Base-by-base conservation (phyloP, 148 eudicot genomes). In the Camellia sinensis region DNA sequence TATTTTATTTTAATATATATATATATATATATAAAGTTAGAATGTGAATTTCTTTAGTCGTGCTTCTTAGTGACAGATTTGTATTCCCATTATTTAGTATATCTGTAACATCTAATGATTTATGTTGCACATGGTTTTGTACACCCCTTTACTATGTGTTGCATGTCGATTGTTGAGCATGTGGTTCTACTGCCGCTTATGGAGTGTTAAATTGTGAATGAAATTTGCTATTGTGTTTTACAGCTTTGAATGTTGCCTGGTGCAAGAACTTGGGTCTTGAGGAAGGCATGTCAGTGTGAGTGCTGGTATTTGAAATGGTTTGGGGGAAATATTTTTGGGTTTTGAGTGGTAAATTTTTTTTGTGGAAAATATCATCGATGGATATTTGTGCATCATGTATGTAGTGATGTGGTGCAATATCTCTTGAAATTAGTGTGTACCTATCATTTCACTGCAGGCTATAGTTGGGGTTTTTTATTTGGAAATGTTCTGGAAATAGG, bases 201-300 rank as follows among this genome's bases (percentile, higher is more conserved):
- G 62, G 80, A 68, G 81, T 85, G 65, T 84, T 63, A 75, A 71
- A 82, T 82, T 75, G 75, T 77, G 80, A 89, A 85, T 85, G 63
- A 86, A 85, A 74, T 83, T 80, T 84, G 87, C 87, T 89, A 85
- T 89, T 91, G 85, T 86, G 84, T 94, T 83, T 91, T 88, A 91
- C 97, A 94, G 98, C 94, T 89, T 63, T 82, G 77, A 78, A 78
- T 84, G 85, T 83, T 87, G 85, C 91, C 90, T 84, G 92, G 91
- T 87, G 93, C 98, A 91, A 91, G 94, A 92, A 87, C 87, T 84
- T 80, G 88, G 94, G 90, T 90, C 87, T 89, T 92, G 92, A 88
- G 86, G 97, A 89, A 84, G 94, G 89, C 89, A 67, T 86, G 73
- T 84, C 83, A 84, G 79, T 81, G 71, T 87, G 82, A 86, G 76